Percentiles rank a stretch among this genome's conserved stretches.
Conservation (phyloP, 805 yeast species). For the Saturnispora ahearnii region DNA sequence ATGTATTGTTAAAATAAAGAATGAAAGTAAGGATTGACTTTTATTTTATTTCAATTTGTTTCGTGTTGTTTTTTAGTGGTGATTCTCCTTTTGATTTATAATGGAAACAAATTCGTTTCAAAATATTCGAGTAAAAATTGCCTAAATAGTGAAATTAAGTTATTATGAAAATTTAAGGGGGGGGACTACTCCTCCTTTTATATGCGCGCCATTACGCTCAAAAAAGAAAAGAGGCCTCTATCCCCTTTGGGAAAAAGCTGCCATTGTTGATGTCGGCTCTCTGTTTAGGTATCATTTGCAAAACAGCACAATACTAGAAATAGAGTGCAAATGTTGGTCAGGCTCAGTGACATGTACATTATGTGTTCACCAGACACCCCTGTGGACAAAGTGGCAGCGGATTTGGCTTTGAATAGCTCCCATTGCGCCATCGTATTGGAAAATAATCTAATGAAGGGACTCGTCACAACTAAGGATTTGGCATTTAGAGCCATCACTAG, state of each 20-base stretch:
- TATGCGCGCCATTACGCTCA: background rate
- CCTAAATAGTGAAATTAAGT: background rate
- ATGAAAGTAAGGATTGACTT: background rate
- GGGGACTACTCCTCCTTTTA: background rate
- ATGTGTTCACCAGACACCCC: conserved; percentile 29
- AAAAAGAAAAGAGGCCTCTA: background rate
- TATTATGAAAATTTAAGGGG: background rate
- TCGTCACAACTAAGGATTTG: conserved; percentile 39
- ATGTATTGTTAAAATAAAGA: background rate
- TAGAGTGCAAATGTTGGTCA: conserved; percentile 10
- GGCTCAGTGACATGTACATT: conserved; percentile 31
- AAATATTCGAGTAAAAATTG: background rate
- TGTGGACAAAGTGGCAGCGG: conserved; percentile 26
- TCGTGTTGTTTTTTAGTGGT: background rate
- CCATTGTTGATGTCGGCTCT: conserved; percentile 3
- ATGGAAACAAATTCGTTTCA: background rate
- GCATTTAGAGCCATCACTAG: conserved; percentile 32
- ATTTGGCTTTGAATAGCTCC: conserved; percentile 32
- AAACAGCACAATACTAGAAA: background rate
- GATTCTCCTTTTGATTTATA: background rate
- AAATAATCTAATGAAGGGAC: conserved; percentile 23
- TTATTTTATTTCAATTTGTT: background rate
- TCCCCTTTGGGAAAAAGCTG: conserved; percentile 8
- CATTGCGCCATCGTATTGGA: conserved; percentile 35
- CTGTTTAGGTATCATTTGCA: background rate